These are phyloP conservation scores for Isatis lusitanica DNA, from an alignment of 441 rosid genomes.

Conservation along the genomic window DNA sequence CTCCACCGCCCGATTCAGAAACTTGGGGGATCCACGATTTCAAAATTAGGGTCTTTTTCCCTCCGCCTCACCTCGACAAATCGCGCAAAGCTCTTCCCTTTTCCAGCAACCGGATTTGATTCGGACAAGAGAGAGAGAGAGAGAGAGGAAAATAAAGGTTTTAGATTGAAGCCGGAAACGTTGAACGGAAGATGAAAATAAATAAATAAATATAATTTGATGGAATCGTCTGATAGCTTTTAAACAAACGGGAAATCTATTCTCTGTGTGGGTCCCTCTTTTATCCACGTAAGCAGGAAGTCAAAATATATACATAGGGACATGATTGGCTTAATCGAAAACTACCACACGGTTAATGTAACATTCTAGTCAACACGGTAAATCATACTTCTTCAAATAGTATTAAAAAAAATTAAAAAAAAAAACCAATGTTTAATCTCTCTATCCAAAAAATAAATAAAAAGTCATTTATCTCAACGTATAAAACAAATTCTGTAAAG, in stretches of 20 bases:
- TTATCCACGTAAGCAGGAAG: slow-evolving; percentile 32
- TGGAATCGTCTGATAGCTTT: not conserved
- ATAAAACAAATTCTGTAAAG: too few species aligned
- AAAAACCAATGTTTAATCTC: too few species aligned
- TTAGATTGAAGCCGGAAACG: slow-evolving; percentile 17
- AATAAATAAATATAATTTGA: not conserved
- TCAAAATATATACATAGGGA: not conserved
- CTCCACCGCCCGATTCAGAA: slow-evolving; percentile 23
- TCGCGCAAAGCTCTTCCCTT: slow-evolving; percentile 1
- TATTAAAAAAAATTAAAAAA: too few species aligned
- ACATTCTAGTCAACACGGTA: too few species aligned
- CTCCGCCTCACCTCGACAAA: not conserved
- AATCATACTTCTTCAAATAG: too few species aligned
- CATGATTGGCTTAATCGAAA: too few species aligned
- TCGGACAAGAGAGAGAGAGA: slow-evolving; percentile 23
- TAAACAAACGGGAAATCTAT: slow-evolving; percentile 5
- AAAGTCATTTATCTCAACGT: too few species aligned
- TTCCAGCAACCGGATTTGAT: slow-evolving; percentile 18
- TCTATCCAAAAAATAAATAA: too few species aligned
- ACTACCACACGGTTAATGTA: too few species aligned
- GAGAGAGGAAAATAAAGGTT: slow-evolving; percentile 7
- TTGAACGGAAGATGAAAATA: slow-evolving; percentile 10
- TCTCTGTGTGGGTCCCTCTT: slow-evolving; percentile 17
- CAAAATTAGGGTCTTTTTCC: slow-evolving; percentile 25
- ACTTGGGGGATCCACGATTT: slow-evolving; percentile 12